Conservation (phyloP, 805 yeast species). For the Monosporozyma aquatica region DNA sequence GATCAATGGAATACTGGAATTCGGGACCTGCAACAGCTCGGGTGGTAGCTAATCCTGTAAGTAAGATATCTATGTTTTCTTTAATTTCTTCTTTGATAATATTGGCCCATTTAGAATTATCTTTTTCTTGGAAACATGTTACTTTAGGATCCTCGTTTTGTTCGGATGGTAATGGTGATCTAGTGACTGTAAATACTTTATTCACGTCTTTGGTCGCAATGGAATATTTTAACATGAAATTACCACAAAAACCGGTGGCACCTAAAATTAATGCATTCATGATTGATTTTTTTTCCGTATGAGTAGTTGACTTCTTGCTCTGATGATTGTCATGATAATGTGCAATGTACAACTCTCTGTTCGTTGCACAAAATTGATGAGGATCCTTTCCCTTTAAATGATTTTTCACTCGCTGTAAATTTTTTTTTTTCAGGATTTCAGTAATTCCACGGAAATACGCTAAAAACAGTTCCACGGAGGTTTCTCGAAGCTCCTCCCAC, state of each 20-base stretch:
- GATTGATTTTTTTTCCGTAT: too few relatives aligned
- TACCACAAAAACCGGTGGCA: constrained; percentile 73
- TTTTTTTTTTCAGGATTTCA: too few relatives aligned
- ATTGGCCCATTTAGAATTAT: constrained; percentile 43
- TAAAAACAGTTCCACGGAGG: too few relatives aligned
- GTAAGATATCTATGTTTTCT: constrained; percentile 34
- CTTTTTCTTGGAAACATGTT: constrained; percentile 35
- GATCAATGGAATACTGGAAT: constrained; percentile 62
- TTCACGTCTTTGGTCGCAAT: constrained; percentile 30
- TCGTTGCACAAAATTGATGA: too few relatives aligned
- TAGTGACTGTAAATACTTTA: constrained; percentile 41
- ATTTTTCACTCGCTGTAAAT: too few relatives aligned
- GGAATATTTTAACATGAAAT: constrained; percentile 41
- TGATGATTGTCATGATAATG: too few relatives aligned
- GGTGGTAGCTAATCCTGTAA: constrained; percentile 72
- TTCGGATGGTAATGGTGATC: constrained; percentile 35
- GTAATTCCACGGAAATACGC: too few relatives aligned
- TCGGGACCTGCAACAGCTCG: constrained; percentile 64
- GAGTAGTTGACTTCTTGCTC: too few relatives aligned
- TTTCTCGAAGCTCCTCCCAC: too few relatives aligned
- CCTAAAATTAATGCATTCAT: constrained; percentile 44
- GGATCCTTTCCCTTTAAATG: too few relatives aligned
- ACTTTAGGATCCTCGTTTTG: constrained; percentile 23
- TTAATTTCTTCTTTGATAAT: constrained; percentile 24
- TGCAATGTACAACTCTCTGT: too few relatives aligned